These are phyloP conservation scores for Mucor plumbeus DNA, from an alignment of 371 early-diverging fungal species.

Conservation along the genomic window DNA sequence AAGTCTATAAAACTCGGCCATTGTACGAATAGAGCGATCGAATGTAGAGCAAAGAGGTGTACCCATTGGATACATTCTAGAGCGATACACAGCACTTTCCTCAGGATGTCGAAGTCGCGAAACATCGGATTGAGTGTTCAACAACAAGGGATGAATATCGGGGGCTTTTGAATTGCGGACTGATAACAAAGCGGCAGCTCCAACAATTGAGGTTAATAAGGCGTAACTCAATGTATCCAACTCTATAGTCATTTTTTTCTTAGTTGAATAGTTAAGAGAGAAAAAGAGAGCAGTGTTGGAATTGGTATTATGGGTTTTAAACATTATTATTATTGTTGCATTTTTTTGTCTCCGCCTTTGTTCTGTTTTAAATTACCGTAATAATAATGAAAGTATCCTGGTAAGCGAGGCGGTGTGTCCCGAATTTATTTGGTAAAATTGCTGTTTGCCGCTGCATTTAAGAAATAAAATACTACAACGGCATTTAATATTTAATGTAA, in stretches of 20 bases:
- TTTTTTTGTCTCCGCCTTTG: too few relatives aligned
- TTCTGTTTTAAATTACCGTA: too few relatives aligned
- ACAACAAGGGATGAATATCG: slow-evolving; percentile 79
- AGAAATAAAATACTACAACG: too few relatives aligned
- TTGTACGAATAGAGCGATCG: slow-evolving; percentile 52
- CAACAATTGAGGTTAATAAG: slow-evolving; percentile 46
- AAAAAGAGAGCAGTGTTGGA: too few relatives aligned
- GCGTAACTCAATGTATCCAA: slow-evolving; percentile 52
- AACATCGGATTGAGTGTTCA: slow-evolving; percentile 74
- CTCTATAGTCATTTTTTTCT: slow-evolving; percentile 41
- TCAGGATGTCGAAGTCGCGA: slow-evolving; percentile 64
- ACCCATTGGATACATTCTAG: slow-evolving; percentile 69
- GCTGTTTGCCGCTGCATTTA: too few relatives aligned
- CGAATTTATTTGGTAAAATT: too few relatives aligned
- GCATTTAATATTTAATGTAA: too few relatives aligned
- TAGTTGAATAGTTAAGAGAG: too few relatives aligned
- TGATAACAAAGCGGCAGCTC: slow-evolving; percentile 50
- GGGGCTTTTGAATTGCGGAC: slow-evolving; percentile 65
- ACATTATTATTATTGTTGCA: too few relatives aligned
- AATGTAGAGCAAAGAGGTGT: slow-evolving; percentile 51
- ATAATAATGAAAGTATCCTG: too few relatives aligned
- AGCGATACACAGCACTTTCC: slow-evolving; percentile 76
- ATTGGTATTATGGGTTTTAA: too few relatives aligned
- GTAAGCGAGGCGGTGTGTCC: too few relatives aligned
- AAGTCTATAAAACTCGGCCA: slow-evolving; percentile 57